phyloP scores from a whole-genome alignment of 1,284 basidiomycete genomes.

The Cutaneotrichosporon cutaneum region DNA sequence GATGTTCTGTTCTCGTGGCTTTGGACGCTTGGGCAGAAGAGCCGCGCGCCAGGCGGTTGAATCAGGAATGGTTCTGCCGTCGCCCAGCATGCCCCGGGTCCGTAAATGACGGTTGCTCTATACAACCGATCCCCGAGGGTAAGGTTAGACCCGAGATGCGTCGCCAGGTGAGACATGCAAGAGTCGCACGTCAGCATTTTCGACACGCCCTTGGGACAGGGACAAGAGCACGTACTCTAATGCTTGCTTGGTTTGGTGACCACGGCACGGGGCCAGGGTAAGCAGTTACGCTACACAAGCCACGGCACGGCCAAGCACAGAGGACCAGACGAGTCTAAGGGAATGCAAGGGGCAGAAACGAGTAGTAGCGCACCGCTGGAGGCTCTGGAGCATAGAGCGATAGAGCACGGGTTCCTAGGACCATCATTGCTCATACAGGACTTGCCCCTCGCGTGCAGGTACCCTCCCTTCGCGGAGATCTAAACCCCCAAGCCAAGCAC shows the following conservation, averaged over 20 bases:
- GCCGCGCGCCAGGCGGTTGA: not conserved
- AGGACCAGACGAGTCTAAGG: not conserved
- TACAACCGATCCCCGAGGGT: conserved; percentile 11
- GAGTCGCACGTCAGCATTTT: not conserved
- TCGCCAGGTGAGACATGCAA: not conserved
- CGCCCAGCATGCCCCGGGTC: not conserved
- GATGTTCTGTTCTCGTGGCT: not conserved
- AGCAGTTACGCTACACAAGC: not conserved
- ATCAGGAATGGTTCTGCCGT: not conserved
- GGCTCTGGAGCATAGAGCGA: not conserved
- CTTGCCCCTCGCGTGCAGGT: not conserved
- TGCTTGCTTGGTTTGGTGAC: not conserved
- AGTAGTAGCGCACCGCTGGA: not conserved
- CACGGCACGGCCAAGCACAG: not conserved
- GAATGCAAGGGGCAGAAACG: not conserved
- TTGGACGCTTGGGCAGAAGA: not conserved
- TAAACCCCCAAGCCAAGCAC: not conserved
- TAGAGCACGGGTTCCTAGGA: conserved; percentile 2
- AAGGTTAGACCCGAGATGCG: conserved; percentile 11
- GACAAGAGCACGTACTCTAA: not conserved
- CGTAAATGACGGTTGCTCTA: conserved; percentile 7
- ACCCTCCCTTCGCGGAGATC: not conserved
- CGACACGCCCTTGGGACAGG: not conserved
- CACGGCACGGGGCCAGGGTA: not conserved
- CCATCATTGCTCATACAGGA: conserved; percentile 6